Evolutionary conservation across 2,329 filamentous ascomycete species (phyloP), one percentile per base, ranked within the genome.

Genomic region (Keithomyces neogunnii): DNA sequence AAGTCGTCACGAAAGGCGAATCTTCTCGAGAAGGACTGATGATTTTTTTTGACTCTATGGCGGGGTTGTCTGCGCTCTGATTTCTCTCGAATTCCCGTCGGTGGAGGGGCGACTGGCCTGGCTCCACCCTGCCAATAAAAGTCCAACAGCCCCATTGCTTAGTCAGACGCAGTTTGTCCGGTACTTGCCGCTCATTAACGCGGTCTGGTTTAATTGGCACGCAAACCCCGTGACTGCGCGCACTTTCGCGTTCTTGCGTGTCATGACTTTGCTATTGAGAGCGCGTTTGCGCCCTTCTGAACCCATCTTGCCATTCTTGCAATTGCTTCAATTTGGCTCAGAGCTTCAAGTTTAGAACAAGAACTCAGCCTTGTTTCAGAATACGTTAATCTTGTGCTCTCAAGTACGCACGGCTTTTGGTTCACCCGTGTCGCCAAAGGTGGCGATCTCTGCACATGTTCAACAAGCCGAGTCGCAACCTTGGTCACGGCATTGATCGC

Each of bases 151-250:
- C 38, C 9, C 36, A 9, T 5, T 49, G 47, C 50, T 49, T 40
- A 52, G 51, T 52, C 51, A 53, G 32, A 19, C 26, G 8, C 38
- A 26, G 36, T 4, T 13, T 13, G 9, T 5, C 6, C 39, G 36
- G 36, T 19, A 9, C 13, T 39, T 10, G 35, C 33, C 13, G 31
- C 38, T 38, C 36, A 46, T 53, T 32, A 45, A 51, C 52, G 52
- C 49, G 47, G 40, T 39, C 57, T 59, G 56, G 61, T 54, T 52
- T 53, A 28, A 30, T 10, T 6, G 13, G 28, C 31, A 55, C 28
- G 13, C 51, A 57, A 3, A 29, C 31, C 52, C 48, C 65, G 66
- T 70, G 67, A 69, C 56, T 54, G 54, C 68, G 66, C 58, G 62
- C 57, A 45, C 51, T 59, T 60, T 69, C 67, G 68, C 66, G 68